Evolutionary conservation across 2,329 filamentous ascomycete species (phyloP), one percentile per base, ranked within the genome.

Genomic region (Stachybotrys elegans): DNA sequence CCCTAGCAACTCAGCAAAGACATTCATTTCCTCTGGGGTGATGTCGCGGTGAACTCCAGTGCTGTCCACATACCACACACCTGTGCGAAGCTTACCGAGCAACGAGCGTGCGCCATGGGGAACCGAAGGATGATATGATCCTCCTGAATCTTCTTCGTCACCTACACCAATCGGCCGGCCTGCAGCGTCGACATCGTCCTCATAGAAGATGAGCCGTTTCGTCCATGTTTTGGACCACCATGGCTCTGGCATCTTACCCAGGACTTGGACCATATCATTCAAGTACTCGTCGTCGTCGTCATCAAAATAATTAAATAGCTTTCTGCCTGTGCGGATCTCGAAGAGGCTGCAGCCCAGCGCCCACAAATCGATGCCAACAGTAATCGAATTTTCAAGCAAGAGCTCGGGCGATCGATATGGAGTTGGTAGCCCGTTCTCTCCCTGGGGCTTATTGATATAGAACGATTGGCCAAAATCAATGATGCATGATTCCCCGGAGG

Each of bases 161-260:
- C 17, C 16, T 35, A 40, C 35, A 4, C 31, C 37, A 21, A 54
- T 36, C 13, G 44, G 47, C 14, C 40, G 22, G 4, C 49, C 50
- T 16, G 44, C n/a, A 21, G 34, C 45, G 21, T 53, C 48, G 17
- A 21, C 44, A 13, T 56, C 49, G 21, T 61, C 56, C 20, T 51
- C 38, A 31, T 54, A 58, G 22, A 48, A 51, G 6, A 16, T 20
- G 13, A 29, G 47, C 8, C 57, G 50, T 4, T 12, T 23, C 13
- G 49, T 44, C 58, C 59, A 61, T 2, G 51, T 54, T 9, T 48
- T 44, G 8, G 48, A 54, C 59, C 58, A 62, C 57, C 56, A 61
- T 6, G 55, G 58, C 48, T 61, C 57, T 2, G 59, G 56, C 11
- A 58, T 23, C 43, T 53, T 56, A 0, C 57, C 57, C 2, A 62